A percentile compares a stretch with the other conserved stretches of the same genome.
Conservation (phyloP, 1,284 basidiomycete species). For the Microbotryum intermedium region DNA sequence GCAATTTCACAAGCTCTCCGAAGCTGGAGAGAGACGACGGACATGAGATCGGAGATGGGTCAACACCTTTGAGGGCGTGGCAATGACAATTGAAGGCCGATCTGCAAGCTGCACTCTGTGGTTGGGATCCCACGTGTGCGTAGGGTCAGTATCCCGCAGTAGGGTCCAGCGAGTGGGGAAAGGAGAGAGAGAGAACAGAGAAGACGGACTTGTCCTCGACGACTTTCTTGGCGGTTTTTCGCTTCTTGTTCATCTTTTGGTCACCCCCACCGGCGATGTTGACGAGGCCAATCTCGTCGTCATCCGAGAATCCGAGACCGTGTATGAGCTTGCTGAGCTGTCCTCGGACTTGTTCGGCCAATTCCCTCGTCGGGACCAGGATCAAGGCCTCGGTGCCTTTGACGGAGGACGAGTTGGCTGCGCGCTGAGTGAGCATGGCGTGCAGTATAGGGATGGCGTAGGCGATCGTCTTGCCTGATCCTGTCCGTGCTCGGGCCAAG, state of each 20-base stretch:
- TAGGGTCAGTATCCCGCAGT: not conserved
- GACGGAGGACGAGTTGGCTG: too few relatives aligned
- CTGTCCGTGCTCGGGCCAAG: conserved; percentile 85
- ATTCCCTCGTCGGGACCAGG: conserved; percentile 87
- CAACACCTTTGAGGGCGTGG: conserved; percentile 80
- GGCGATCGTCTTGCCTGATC: conserved; percentile 94
- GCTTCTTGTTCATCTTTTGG: conserved; percentile 22
- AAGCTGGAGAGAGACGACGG: conserved; percentile 3
- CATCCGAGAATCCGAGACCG: conserved; percentile 52
- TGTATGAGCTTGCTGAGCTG: conserved; percentile 58
- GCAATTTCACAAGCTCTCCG: not conserved
- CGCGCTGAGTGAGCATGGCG: conserved; percentile 55
- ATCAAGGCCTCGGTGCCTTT: conserved; percentile 64
- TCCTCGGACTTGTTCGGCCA: conserved; percentile 77
- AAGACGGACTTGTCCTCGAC: conserved; percentile 63
- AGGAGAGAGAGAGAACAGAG: not conserved
- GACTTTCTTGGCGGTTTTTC: conserved; percentile 46
- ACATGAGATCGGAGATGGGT: conserved; percentile 71
- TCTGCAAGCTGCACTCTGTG: conserved; percentile 70
- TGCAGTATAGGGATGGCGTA: conserved; percentile 88
- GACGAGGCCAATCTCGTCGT: conserved; percentile 58
- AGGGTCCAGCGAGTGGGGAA: not conserved
- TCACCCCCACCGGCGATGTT: conserved; percentile 57
- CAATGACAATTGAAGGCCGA: conserved; percentile 81
- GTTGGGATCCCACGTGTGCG: too few relatives aligned